A percentile compares a stretch with the other conserved stretches of the same genome.
Conservation (phyloP, 2,329 filamentous ascomycete genomes). For the Fusarium armeniacum region DNA sequence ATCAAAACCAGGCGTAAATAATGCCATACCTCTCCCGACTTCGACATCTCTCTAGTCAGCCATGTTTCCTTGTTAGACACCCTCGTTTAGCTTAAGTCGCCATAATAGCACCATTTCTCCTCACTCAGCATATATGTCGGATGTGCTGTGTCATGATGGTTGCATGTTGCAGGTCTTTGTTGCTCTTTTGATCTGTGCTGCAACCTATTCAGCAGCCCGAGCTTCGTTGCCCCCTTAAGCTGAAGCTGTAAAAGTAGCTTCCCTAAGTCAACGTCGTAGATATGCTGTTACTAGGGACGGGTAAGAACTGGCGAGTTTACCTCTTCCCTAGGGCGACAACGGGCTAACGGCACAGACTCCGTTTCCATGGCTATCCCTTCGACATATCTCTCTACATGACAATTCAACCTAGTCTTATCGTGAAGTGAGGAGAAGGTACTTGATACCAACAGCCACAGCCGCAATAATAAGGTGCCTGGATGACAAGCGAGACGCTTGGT, state of each 20-base stretch:
- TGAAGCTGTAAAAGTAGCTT: not conserved
- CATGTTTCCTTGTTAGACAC: not conserved
- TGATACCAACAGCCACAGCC: conserved; percentile 55
- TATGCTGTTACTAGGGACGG: conserved; percentile 8
- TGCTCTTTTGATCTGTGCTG: conserved; percentile 55
- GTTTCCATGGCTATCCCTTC: conserved; percentile 59
- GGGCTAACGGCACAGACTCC: conserved; percentile 34
- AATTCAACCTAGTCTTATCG: conserved; percentile 47
- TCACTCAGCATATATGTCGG: not conserved
- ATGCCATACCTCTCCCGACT: conserved; percentile 49
- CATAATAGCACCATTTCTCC: not conserved
- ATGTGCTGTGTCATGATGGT: conserved; percentile 45
- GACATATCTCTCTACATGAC: conserved; percentile 58
- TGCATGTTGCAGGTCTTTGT: conserved; percentile 57
- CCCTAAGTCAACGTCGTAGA: not conserved
- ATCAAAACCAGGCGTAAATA: conserved; percentile 61
- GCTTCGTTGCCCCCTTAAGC: conserved; percentile 65
- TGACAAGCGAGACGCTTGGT: conserved; percentile 53
- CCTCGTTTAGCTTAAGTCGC: not conserved
- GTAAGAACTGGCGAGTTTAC: conserved; percentile 51
- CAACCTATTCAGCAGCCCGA: conserved; percentile 63
- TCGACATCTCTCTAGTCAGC: not conserved
- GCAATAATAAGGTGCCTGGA: conserved; percentile 53
- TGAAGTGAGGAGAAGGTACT: conserved; percentile 1
- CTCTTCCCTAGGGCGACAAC: conserved; percentile 39